Percentiles rank a stretch among this genome's conserved stretches.
These are phyloP conservation scores for Globisporangium sylvaticum DNA, from an alignment of 352 stramenopile species.

Conservation along the genomic window DNA sequence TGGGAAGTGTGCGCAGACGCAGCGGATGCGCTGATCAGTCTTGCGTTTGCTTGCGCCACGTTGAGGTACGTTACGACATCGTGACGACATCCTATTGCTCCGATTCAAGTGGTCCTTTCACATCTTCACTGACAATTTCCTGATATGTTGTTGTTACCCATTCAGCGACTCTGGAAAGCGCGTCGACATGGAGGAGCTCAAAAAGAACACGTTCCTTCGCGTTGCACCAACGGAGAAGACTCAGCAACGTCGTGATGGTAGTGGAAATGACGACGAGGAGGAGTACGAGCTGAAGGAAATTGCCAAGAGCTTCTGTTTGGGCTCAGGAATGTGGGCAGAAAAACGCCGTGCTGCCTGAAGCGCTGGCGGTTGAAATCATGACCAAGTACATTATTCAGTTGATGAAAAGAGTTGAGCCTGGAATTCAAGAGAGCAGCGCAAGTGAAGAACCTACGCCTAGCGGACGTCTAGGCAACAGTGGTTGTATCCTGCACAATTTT, in stretches of 20 bases:
- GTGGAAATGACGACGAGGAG: slow-evolving; percentile 20
- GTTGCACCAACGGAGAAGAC: neutral
- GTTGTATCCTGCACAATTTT: slow-evolving; percentile 58
- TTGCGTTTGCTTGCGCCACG: slow-evolving; percentile 21
- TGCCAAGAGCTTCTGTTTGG: slow-evolving; percentile 22
- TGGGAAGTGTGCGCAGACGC: slow-evolving; percentile 28
- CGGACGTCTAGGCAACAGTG: neutral
- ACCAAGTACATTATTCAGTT: slow-evolving; percentile 25
- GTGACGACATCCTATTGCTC: neutral
- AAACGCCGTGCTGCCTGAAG: slow-evolving; percentile 35
- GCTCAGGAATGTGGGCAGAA: slow-evolving; percentile 39
- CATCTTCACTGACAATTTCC: neutral
- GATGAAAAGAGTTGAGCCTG: neutral
- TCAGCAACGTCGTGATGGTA: neutral
- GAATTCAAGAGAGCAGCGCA: neutral
- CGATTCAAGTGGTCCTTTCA: neutral
- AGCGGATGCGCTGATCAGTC: slow-evolving; percentile 26
- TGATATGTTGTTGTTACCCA: slow-evolving; percentile 11
- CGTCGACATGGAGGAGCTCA: slow-evolving; percentile 23
- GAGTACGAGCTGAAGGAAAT: slow-evolving; percentile 22
- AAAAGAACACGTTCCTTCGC: slow-evolving; percentile 20
- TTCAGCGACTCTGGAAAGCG: slow-evolving; percentile 6
- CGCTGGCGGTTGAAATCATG: slow-evolving; percentile 49
- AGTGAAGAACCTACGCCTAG: neutral
- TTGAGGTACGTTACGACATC: slow-evolving; percentile 19